Conservation (phyloP, 345 rosid species). For the Linum tenue region DNA sequence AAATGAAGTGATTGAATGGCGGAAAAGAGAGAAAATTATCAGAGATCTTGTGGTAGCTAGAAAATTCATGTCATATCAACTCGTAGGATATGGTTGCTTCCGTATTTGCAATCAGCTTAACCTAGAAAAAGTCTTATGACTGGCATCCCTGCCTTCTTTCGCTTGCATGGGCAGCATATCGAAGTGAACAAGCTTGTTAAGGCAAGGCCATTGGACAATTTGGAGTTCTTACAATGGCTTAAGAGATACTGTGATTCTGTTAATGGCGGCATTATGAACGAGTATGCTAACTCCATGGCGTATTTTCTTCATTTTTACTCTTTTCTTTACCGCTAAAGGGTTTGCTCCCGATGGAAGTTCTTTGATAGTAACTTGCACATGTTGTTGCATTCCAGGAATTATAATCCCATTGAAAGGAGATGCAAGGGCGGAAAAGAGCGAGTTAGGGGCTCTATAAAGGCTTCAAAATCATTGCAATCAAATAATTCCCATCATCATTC, state of each 20-base stretch:
- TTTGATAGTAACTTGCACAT: background rate
- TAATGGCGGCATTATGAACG: slow-evolving; percentile 96
- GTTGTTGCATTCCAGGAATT: slow-evolving; percentile 45
- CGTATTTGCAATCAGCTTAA: no score
- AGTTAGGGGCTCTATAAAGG: slow-evolving; percentile 42
- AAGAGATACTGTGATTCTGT: slow-evolving; percentile 92
- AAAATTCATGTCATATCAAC: background rate
- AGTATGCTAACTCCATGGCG: slow-evolving; percentile 32
- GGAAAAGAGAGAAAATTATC: no score
- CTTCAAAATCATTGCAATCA: slow-evolving; percentile 66
- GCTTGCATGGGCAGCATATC: slow-evolving; percentile 44
- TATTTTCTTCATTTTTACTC: background rate
- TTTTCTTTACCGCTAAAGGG: background rate
- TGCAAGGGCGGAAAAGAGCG: slow-evolving; percentile 66
- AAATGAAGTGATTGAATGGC: no score
- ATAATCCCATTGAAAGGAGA: slow-evolving; percentile 85
- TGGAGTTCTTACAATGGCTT: slow-evolving; percentile 97
- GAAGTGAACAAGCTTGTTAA: slow-evolving; percentile 92
- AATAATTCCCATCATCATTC: slow-evolving; percentile 44
- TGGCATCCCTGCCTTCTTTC: slow-evolving; percentile 1
- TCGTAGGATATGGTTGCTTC: no score
- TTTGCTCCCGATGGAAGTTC: background rate
- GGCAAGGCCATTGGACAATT: slow-evolving; percentile 89
- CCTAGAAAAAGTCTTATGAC: background rate
- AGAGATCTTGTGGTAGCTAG: background rate